Base-by-base conservation (phyloP, 148 eudicot species). In the Arctostaphylos glauca region DNA sequence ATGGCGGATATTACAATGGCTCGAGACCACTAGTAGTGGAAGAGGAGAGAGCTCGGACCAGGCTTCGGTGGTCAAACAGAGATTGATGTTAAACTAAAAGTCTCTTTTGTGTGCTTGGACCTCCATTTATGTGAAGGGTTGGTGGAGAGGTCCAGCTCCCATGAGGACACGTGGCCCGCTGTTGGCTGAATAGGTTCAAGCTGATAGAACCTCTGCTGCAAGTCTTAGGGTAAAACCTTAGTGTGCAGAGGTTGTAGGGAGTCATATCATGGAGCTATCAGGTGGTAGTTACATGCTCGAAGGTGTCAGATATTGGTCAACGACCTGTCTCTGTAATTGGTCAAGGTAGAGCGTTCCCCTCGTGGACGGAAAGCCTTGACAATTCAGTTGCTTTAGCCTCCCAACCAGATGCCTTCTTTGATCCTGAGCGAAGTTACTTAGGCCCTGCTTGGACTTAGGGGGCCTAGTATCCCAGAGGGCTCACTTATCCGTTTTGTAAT, bases 51-150 rank as follows among this genome's bases (percentile, higher is more conserved):
- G 44, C 43, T 66, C 16, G 71, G 71, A 66, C 43, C 71, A 23
- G 31, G 15, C 41, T 23, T 23, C 15, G 13, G 41, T 64, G 14
- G 5, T 64, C 38, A 21, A 64, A 14, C 15, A 64, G 70, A 23
- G 71, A 66, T 25, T 25, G 71, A 66, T 6, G 6, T 66, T 25
- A 23, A 31, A 31, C 0, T 14, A 23, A 66, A 66, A 25, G 43
- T 66, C 43, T 66, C 71, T 66, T 66, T 66, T 25, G 71, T 66
- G 31, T 66, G 71, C 43, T 66, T 25, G 71, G 71, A 66, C 71
- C 43, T 66, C 71, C 43, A 66, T 66, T 66, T 66, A 10, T 66
- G 71, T 31, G 16, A 31, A 66, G 5, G 71, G 14, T 25, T 31
- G 16, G 43, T 1, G 18, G 71, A 66, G 71, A 41, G 41, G 12